Conservation (phyloP, 805 yeast genomes). For the Alloascoidea africana region DNA sequence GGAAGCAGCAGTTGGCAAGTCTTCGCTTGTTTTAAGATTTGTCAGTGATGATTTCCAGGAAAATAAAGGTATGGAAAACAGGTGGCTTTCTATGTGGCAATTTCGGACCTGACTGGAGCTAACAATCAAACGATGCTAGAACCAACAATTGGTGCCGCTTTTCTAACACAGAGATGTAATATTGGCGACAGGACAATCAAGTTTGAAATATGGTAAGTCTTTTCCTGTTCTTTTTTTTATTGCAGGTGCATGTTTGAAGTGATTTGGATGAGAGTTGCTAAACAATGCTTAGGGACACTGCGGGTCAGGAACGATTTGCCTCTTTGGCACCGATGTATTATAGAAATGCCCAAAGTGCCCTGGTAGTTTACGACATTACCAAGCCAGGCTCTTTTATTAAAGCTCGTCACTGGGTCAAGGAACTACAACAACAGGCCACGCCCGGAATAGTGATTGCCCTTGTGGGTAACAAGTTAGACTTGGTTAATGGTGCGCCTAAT, state of each 20-base stretch:
- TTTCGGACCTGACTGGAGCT: constrained; percentile 4
- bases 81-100: not conserved
- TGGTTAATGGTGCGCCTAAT: constrained; percentile 30
- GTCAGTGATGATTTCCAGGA: constrained; percentile 94
- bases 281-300: constrained; percentile 48
- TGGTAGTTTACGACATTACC: constrained; percentile 90
- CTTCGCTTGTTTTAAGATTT: constrained; percentile 81
- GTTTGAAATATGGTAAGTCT: constrained; percentile 62
- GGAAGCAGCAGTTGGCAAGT: constrained; percentile 97
- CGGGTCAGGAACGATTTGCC: constrained; percentile 96
- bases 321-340: constrained; percentile 94
- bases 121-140: constrained; percentile 24
- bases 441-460: constrained; percentile 84
- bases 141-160: constrained; percentile 97
- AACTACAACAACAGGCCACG: constrained; percentile 89
- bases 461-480: constrained; percentile 85
- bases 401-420: constrained; percentile 97
- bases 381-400: constrained; percentile 89
- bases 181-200: constrained; percentile 79
- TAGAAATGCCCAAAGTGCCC: constrained; percentile 93
- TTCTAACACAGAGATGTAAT: constrained; percentile 83
- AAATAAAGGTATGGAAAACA: constrained; percentile 38
- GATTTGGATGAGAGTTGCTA: not conserved
- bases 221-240: not conserved
- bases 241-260: not conserved